Evolutionary conservation across 2,329 filamentous ascomycete species (phyloP), one percentile per base, ranked within the genome.

Genomic region (Remersonia thermophila): DNA sequence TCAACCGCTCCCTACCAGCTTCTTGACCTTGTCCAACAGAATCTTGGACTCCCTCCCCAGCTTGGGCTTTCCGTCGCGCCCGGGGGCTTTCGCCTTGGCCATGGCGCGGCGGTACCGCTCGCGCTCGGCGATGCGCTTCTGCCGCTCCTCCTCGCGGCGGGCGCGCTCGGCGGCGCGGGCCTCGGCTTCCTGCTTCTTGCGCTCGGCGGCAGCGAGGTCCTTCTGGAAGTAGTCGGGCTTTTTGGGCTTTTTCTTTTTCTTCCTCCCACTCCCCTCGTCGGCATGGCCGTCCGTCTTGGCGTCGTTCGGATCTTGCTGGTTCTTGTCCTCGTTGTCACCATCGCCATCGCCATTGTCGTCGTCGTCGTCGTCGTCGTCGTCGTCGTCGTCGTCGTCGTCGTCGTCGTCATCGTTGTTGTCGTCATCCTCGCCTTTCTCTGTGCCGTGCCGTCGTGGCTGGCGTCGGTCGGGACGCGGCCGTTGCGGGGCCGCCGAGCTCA

Each of bases 31-130:
- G 51, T 85, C 80, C 38, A 94, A 61, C 49, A 94, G 50, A 27
- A 89, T 67, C 25, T 69, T 71, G 49, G 85, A 87, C 65, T 93
- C 85, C 42, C 83, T 69, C 2, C 86, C 86, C 32, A 94, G 57
- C 61, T 84, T 87, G 56, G 80, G 72, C 61, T 82, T 78, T 9
- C 83, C 83, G 56, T 44, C 51, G 60, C 18, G 76, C 77, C 55
- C 80, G 1, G 69, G 68, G 47, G 67, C 69, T 31, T 78, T 66
- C 35, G 87, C 84, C 55, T 79, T 80, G 45, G 81, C 79, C 56
- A 84, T 73, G 44, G 79, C 75, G 47, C 71, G 75, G 41, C 75
- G 69, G 50, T 79, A 72, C 41, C 66, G 66, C 47, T 76, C 67
- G 10, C 79, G 74, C 48, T 79, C 75, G 33, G 81, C 79, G 3